Evolutionary conservation across 306 rosid genomes (phyloP), one percentile per base, ranked within the genome.

Genomic region (Albizia julibrissin): DNA sequence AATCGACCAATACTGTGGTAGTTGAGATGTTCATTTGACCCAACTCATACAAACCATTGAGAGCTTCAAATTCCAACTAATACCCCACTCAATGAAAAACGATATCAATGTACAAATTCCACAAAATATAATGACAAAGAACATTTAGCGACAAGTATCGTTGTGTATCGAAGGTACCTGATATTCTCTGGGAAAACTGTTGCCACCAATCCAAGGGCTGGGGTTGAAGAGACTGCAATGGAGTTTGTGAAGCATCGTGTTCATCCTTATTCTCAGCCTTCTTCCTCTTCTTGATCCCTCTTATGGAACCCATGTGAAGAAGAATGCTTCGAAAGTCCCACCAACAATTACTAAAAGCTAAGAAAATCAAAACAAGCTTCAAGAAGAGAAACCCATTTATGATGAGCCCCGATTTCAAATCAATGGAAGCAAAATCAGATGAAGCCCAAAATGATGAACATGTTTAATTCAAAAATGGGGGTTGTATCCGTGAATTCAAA

Each of bases 121-220:
- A 26, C 44, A 66, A 77, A 66, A 66, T 66, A 44, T 14, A 66
- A 34, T 16, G 72, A 34, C 44, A 79, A 15, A 73, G 26, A 80
- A 33, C 31, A 83, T 34, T 70, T 26, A 44, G 50, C 34, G 72
- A 72, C 43, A 34, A 54, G 14, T 13, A 61, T 64, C 7, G 34
- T 10, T 10, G 43, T 10, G 37, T 43, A 74, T 19, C 33, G 43
- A 75, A 31, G 21, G n/a, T 14, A 94, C 98, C 98, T 70, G 91
- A 83, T 83, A 94, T 91, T 89, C 94, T 91, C 72, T 24, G 87
- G 62, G 94, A 89, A 82, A 94, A 94, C 79, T 78, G 90, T 37
- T 87, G 89, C 98, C 98, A 94, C 98, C 97, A 92, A 91, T 94
- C 98, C 84, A 78, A 72, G 76, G 94, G 87, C 75, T 84, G 87